Conservation (phyloP, 2,329 filamentous ascomycete species). For the Cladosporium halotolerans region DNA sequence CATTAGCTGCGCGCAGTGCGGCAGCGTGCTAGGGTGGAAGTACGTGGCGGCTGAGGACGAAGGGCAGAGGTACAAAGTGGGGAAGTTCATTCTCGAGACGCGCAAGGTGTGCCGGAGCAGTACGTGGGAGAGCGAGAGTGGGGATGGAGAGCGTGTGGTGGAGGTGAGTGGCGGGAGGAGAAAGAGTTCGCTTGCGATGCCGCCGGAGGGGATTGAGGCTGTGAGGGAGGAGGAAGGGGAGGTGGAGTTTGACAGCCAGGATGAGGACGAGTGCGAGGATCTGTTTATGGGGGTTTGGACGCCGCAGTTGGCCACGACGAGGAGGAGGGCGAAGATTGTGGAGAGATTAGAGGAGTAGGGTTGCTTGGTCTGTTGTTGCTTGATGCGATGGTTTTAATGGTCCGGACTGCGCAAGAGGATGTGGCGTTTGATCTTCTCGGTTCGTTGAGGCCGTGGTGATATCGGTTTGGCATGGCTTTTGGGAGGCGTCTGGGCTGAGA, state of each 20-base stretch:
- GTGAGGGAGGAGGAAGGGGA: conserved; percentile 22
- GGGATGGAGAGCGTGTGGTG: conserved; percentile 14
- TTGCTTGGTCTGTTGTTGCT: neutral
- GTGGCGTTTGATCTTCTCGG: neutral
- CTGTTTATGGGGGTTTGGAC: conserved; percentile 58
- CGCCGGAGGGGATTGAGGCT: conserved; percentile 18
- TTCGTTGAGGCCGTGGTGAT: neutral
- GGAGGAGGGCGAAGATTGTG: conserved; percentile 33
- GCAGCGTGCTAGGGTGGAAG: conserved; percentile 56
- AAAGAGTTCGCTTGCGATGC: conserved; percentile 17
- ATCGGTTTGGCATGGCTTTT: neutral
- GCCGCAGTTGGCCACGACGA: conserved; percentile 45
- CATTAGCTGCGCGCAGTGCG: conserved; percentile 52
- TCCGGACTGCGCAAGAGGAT: too few relatives aligned
- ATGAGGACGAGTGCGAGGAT: conserved; percentile 62
- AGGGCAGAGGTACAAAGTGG: conserved; percentile 57
- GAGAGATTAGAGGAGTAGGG: neutral
- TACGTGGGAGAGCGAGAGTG: conserved; percentile 45
- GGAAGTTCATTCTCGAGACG: conserved; percentile 61
- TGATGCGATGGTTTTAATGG: neutral
- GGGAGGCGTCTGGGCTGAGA: neutral
- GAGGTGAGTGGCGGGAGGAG: conserved; percentile 11
- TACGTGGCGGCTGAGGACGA: conserved; percentile 59
- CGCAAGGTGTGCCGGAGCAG: conserved; percentile 46
- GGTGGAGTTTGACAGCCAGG: conserved; percentile 58